These are phyloP conservation scores for Pseudotsuga menziesii DNA, from an alignment of 75 land plant species.

Conservation along the genomic window DNA sequence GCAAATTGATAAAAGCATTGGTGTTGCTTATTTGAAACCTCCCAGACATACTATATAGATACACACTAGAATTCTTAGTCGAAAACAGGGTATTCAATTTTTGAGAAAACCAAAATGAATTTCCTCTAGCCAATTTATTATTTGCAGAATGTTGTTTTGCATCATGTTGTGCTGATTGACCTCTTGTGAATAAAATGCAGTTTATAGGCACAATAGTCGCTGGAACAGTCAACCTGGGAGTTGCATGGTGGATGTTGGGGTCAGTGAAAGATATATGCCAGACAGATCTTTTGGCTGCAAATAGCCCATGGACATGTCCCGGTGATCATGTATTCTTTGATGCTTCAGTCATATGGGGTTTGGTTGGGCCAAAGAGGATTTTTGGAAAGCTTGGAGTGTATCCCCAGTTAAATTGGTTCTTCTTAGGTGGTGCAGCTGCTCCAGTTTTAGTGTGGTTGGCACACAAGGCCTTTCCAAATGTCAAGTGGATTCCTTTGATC, in stretches of 20 bases:
- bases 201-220: slow-evolving; percentile 60
- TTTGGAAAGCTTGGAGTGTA: slow-evolving; percentile 23
- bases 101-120: too few species aligned
- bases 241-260: slow-evolving; percentile 74
- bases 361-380: slow-evolving; percentile 33
- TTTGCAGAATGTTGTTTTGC: too few species aligned
- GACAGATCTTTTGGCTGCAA: slow-evolving; percentile 32
- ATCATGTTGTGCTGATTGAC: too few species aligned
- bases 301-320: slow-evolving; percentile 90
- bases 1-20: too few species aligned
- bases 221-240: slow-evolving; percentile 54
- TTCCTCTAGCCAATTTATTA: too few species aligned
- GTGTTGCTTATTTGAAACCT: too few species aligned
- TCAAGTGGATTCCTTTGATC: slow-evolving; percentile 22
- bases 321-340: slow-evolving; percentile 47
- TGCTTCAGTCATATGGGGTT: slow-evolving; percentile 68
- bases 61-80: too few species aligned
- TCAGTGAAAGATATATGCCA: slow-evolving; percentile 67
- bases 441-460: slow-evolving; percentile 22
- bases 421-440: slow-evolving; percentile 23
- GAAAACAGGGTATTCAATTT: too few species aligned
- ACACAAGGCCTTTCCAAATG: slow-evolving; percentile 27
- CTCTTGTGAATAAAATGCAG: slow-evolving; percentile 10
- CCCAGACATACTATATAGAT: too few species aligned
- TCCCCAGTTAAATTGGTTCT: slow-evolving; percentile 27